These are phyloP conservation scores for Lentinula aciculospora DNA, from an alignment of 768 basidiomycete species.

Conservation along the genomic window DNA sequence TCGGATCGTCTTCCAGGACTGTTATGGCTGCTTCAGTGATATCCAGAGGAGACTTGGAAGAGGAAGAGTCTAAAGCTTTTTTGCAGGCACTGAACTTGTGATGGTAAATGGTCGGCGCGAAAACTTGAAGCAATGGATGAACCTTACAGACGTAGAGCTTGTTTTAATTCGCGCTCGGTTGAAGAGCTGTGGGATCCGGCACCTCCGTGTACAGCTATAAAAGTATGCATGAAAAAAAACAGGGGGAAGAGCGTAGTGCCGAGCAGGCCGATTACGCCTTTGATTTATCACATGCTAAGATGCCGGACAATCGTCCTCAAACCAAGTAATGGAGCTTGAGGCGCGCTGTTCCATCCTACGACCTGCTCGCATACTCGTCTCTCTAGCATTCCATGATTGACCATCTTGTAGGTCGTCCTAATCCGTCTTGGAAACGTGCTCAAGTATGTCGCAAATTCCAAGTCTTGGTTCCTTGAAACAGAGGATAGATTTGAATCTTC, in stretches of 20 bases:
- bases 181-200: slow-evolving; percentile 57
- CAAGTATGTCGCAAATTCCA: slow-evolving; percentile 48
- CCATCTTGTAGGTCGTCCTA: slow-evolving; percentile 85
- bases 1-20: slow-evolving; percentile 59
- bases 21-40: slow-evolving; percentile 50
- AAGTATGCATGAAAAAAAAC: slow-evolving; percentile 12
- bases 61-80: slow-evolving; percentile 25
- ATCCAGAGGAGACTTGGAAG: slow-evolving; percentile 27
- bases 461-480: background rate
- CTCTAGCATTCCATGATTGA: slow-evolving; percentile 68
- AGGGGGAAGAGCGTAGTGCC: background rate
- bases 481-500: background rate
- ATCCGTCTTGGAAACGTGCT: slow-evolving; percentile 81
- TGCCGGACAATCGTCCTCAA: background rate
- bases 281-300: slow-evolving; percentile 27
- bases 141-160: slow-evolving; percentile 48
- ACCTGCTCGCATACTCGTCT: background rate
- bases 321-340: background rate
- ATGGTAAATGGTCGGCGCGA: background rate
- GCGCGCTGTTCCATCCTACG: background rate
- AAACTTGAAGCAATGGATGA: background rate
- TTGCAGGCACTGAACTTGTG: slow-evolving; percentile 44
- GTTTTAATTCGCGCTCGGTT: slow-evolving; percentile 48
- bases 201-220: slow-evolving; percentile 71
- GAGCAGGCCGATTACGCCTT: background rate